Percentiles rank a stretch among this genome's conserved stretches.
Conservation (phyloP, 2,329 filamentous ascomycete species). For the Hypoxylon sp. region DNA sequence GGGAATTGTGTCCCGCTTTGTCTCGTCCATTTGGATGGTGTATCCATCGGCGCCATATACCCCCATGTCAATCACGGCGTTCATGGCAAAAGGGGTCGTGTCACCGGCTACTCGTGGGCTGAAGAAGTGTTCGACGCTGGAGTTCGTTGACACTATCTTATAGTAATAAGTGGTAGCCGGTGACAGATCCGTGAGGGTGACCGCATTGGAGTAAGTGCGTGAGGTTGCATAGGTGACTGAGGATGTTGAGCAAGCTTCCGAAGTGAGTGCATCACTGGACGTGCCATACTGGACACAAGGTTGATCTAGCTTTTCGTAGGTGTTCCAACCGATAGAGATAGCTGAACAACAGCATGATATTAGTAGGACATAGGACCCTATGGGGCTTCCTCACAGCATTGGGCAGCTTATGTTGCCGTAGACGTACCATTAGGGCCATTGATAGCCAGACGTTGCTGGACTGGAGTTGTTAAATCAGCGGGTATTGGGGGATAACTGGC, state of each 20-base stretch:
- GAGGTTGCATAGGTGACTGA: conserved; percentile 68
- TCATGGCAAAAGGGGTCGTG: conserved; percentile 66
- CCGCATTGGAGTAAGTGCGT: conserved; percentile 67
- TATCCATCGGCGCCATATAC: conserved; percentile 68
- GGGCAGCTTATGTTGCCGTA: conserved; percentile 2
- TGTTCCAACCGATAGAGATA: conserved; percentile 71
- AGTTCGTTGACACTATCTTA: conserved; percentile 70
- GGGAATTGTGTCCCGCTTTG: conserved; percentile 66
- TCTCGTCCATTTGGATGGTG: conserved; percentile 61
- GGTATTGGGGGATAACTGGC: conserved; percentile 63
- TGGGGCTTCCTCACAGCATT: conserved; percentile 4
- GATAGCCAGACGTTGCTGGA: conserved; percentile 68
- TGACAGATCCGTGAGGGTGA: conserved; percentile 61
- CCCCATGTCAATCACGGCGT: conserved; percentile 68
- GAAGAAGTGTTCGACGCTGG: conserved; percentile 66
- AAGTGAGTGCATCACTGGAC: conserved; percentile 57
- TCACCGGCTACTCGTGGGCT: conserved; percentile 69
- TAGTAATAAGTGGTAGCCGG: conserved; percentile 73
- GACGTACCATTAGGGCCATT: conserved; percentile 63
- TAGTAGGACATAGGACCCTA: conserved; percentile 22
- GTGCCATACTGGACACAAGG: conserved; percentile 68
- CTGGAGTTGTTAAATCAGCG: conserved; percentile 65
- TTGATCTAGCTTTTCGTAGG: conserved; percentile 62
- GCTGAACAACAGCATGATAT: conserved; percentile 54
- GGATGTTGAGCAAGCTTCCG: conserved; percentile 60